Evolutionary conservation across 192 early-diverging fungal genomes (phyloP).

Genomic region (Coemansia sp.): DNA sequence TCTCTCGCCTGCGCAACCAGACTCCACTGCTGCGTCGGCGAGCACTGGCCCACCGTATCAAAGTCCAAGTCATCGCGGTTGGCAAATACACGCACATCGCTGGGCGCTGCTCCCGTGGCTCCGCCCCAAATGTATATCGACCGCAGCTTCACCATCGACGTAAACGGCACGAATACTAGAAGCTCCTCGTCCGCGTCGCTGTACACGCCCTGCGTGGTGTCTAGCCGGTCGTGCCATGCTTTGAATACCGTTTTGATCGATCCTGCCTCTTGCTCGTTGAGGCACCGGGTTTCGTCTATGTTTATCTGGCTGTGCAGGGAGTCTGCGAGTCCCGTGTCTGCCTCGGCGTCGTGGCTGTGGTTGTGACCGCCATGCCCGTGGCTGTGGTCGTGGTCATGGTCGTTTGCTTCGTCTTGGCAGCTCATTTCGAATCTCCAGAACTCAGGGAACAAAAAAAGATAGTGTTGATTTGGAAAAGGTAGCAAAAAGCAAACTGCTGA

Average conservation of each 20-base stretch:
- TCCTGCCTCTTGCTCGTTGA: constrained; percentile 74
- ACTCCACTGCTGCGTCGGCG: constrained; percentile 81
- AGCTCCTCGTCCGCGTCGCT: constrained; percentile 91
- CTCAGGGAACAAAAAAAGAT: neutral
- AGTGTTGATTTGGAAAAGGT: neutral
- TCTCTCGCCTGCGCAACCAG: constrained; percentile 59
- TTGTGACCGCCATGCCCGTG: constrained; percentile 73
- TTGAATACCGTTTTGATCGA: constrained; percentile 78
- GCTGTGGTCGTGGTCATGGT: constrained; percentile 56
- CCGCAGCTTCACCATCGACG: constrained; percentile 85
- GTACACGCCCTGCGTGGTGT: constrained; percentile 68
- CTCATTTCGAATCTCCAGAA: constrained; percentile 16
- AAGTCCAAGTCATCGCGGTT: constrained; percentile 94
- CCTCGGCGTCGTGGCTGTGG: constrained; percentile 74
- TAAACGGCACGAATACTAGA: constrained; percentile 90
- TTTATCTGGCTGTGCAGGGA: constrained; percentile 80
- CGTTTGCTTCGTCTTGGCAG: constrained; percentile 41
- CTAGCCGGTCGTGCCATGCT: constrained; percentile 78
- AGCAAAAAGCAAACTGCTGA: neutral
- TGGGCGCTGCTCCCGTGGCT: constrained; percentile 61
- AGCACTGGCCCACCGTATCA: constrained; percentile 67
- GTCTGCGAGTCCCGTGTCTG: constrained; percentile 64
- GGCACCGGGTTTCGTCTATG: constrained; percentile 71
- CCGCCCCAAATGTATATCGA: constrained; percentile 79
- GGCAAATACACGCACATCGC: constrained; percentile 79